Conservation (phyloP, 148 eudicot genomes). For the Heliamphora exappendiculata region DNA sequence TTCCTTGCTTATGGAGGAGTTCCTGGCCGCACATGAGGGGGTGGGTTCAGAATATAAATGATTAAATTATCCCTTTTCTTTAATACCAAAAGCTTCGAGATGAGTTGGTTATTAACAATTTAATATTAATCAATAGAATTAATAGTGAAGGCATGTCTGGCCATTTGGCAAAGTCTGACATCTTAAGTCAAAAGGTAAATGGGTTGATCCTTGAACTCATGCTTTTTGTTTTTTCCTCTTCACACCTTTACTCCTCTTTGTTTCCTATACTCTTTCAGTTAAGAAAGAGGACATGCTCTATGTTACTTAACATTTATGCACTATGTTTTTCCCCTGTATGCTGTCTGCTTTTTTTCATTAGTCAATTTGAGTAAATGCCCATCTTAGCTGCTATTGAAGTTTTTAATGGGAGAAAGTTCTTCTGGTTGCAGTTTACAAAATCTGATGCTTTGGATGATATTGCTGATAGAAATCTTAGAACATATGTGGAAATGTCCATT, state of each 20-base stretch:
- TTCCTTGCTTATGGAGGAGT: too few species aligned
- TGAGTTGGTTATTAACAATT: too few species aligned
- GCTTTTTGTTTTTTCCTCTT: not conserved
- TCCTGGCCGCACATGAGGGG: too few species aligned
- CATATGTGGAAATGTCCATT: slow-evolving; percentile 48
- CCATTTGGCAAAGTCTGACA: not conserved
- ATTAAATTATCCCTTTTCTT: too few species aligned
- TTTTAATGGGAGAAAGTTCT: slow-evolving; percentile 7
- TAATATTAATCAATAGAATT: not conserved
- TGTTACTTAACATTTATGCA: not conserved
- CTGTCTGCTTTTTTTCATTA: not conserved
- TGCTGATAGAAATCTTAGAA: slow-evolving; percentile 36
- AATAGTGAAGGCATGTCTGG: not conserved
- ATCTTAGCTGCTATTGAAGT: not conserved
- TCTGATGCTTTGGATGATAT: slow-evolving; percentile 27
- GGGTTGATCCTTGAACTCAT: not conserved
- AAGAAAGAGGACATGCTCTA: too few species aligned
- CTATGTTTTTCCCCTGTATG: not conserved
- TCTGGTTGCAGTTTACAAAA: slow-evolving; percentile 40
- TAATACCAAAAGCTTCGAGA: too few species aligned
- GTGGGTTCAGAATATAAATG: too few species aligned
- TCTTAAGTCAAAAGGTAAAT: not conserved
- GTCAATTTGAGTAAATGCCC: slow-evolving; percentile 6
- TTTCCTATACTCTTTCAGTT: too few species aligned
- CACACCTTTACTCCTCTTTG: not conserved